Evolutionary conservation across 1,284 basidiomycete genomes (phyloP).

Genomic region (Malassezia dermatis): DNA sequence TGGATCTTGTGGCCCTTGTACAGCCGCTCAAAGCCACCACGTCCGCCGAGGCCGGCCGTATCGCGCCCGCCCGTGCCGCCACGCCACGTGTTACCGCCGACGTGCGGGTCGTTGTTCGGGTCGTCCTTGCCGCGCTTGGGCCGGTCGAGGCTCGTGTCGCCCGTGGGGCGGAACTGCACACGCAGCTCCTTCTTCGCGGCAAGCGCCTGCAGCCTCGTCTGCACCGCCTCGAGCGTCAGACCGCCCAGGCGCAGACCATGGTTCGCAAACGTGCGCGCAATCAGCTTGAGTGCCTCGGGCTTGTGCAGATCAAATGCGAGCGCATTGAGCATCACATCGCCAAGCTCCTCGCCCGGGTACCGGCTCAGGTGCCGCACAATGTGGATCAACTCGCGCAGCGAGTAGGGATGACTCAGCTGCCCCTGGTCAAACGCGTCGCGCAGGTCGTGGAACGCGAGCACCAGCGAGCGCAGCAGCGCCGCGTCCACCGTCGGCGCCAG

Average conservation of each 20-base stretch:
- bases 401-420: slow-evolving; percentile 46
- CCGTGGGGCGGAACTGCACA: slow-evolving; percentile 25
- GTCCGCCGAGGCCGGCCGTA: slow-evolving; percentile 47
- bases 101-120: slow-evolving; percentile 41
- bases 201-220: slow-evolving; percentile 21
- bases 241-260: slow-evolving; percentile 35
- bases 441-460: slow-evolving; percentile 47
- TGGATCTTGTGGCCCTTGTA: slow-evolving; percentile 45
- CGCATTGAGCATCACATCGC: slow-evolving; percentile 46
- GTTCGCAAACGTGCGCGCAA: slow-evolving; percentile 36
- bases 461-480: slow-evolving; percentile 38
- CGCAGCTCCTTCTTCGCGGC: slow-evolving; percentile 16
- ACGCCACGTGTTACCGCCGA: slow-evolving; percentile 48
- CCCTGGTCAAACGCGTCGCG: slow-evolving; percentile 45
- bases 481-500: slow-evolving; percentile 39
- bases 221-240: slow-evolving; percentile 31
- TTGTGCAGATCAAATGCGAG: slow-evolving; percentile 48
- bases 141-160: slow-evolving; percentile 30
- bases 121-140: slow-evolving; percentile 48
- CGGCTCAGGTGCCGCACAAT: slow-evolving; percentile 47
- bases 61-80: slow-evolving; percentile 48
- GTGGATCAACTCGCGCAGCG: slow-evolving; percentile 48
- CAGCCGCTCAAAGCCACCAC: slow-evolving; percentile 40
- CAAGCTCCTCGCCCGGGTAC: slow-evolving; percentile 46
- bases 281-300: slow-evolving; percentile 45